Evolutionary conservation across 495 filamentous ascomycete species (phyloP).

Genomic region (Xylaria longipes): DNA sequence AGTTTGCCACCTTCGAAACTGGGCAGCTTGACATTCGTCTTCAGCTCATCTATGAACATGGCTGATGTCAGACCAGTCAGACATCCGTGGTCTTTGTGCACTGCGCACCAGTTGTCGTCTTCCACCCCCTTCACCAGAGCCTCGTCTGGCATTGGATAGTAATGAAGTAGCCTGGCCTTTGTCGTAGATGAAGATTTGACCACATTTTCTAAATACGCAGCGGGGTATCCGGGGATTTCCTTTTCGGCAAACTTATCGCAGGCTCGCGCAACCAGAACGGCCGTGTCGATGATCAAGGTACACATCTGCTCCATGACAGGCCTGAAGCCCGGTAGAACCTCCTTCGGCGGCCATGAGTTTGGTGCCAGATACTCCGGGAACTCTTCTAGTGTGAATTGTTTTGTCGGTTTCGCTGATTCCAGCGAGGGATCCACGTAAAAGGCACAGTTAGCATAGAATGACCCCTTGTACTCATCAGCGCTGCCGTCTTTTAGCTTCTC

Average conservation of each 20-base stretch:
- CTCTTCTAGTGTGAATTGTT: constrained; percentile 62
- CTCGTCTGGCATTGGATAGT: constrained; percentile 71
- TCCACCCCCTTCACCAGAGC: constrained; percentile 43
- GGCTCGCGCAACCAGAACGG: constrained; percentile 81
- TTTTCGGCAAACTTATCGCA: constrained; percentile 86
- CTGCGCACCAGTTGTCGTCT: constrained; percentile 95
- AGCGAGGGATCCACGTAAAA: constrained; percentile 79
- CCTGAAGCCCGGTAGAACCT: constrained; percentile 74
- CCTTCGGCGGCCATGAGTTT: constrained; percentile 84
- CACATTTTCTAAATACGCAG: constrained; percentile 82
- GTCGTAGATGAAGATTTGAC: constrained; percentile 85
- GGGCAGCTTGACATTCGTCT: constrained; percentile 50
- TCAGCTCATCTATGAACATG: constrained; percentile 90
- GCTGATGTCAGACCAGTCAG: constrained; percentile 92
- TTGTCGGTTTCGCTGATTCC: constrained; percentile 63
- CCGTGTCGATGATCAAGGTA: constrained; percentile 83
- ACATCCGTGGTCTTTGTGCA: constrained; percentile 92
- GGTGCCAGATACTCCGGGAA: constrained; percentile 65
- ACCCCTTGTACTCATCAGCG: constrained; percentile 92
- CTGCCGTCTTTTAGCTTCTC: constrained; percentile 90
- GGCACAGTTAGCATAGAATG: constrained; percentile 95
- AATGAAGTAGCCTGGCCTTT: constrained; percentile 92
- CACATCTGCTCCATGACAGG: constrained; percentile 77
- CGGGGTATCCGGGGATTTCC: constrained; percentile 75
- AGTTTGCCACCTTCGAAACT: constrained; percentile 37